These are phyloP conservation scores for Cyclotella cryptica DNA, from an alignment of 108 stramenopile genomes.

Conservation along the genomic window DNA sequence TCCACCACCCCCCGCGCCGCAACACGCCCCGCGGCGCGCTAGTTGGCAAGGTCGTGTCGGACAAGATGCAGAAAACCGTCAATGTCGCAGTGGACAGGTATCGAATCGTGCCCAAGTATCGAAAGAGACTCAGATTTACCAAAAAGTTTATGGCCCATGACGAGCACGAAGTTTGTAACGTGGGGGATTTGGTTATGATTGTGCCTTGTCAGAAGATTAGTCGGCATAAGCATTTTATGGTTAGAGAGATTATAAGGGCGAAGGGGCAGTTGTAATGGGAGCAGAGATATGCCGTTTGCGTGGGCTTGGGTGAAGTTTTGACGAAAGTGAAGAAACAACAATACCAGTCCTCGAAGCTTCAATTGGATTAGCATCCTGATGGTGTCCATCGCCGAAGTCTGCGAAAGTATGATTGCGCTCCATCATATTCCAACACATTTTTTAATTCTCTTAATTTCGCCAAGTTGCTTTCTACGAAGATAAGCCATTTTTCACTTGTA, in stretches of 20 bases:
- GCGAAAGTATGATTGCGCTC: not conserved
- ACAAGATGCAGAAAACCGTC: slow-evolving; percentile 91
- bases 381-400: not conserved
- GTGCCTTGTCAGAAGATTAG: slow-evolving; percentile 86
- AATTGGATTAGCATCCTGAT: too few relatives aligned
- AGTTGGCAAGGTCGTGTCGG: slow-evolving; percentile 86
- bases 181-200: slow-evolving; percentile 91
- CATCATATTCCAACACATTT: not conserved
- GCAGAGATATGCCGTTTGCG: not conserved
- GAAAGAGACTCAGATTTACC: slow-evolving; percentile 73
- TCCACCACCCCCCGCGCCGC: slow-evolving; percentile 79
- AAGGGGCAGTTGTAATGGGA: slow-evolving; percentile 75
- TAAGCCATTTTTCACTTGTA: not conserved
- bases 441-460: not conserved
- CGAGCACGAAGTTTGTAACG: slow-evolving; percentile 81
- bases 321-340: not conserved
- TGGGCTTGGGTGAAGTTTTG: not conserved
- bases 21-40: slow-evolving; percentile 74
- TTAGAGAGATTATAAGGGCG: slow-evolving; percentile 79
- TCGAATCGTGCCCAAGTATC: slow-evolving; percentile 73
- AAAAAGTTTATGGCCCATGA: slow-evolving; percentile 94
- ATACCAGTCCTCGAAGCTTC: too few relatives aligned
- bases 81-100: slow-evolving; percentile 91
- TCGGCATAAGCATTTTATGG: slow-evolving; percentile 88
- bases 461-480: not conserved